These are phyloP conservation scores for Coemansia sp. DNA, from an alignment of 192 early-diverging fungal genomes.

Conservation along the genomic window DNA sequence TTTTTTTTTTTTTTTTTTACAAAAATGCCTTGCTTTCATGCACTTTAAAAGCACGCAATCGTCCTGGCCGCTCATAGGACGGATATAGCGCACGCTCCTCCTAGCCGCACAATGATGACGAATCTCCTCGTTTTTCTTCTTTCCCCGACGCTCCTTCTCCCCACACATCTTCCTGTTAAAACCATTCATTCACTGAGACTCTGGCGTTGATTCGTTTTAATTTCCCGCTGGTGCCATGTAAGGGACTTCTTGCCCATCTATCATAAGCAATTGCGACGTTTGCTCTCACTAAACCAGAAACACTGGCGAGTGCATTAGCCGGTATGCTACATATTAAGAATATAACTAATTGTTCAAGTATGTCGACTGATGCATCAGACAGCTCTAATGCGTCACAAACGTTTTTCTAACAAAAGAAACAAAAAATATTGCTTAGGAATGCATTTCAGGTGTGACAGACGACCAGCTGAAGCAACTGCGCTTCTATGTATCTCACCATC, in stretches of 20 bases:
- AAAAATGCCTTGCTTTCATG: neutral
- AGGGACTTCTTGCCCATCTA: neutral
- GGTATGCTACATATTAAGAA: too few species aligned
- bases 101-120: neutral
- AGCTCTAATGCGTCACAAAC: too few species aligned
- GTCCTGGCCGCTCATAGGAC: conserved; percentile 2
- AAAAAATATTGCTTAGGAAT: too few species aligned
- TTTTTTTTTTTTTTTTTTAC: neutral
- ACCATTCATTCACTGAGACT: neutral
- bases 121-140: neutral
- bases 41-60: conserved; percentile 6
- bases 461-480: too few species aligned
- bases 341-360: too few species aligned
- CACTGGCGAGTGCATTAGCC: too few species aligned
- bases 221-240: neutral
- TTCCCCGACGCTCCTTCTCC: neutral
- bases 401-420: too few species aligned
- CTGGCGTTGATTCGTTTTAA: neutral
- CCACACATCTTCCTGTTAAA: neutral
- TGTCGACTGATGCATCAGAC: too few species aligned
- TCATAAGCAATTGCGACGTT: neutral
- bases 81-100: neutral
- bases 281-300: too few species aligned
- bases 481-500: conserved; percentile 1
- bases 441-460: too few species aligned